Conservation (phyloP, 495 filamentous ascomycete genomes). For the Annulohypoxylon stygium region DNA sequence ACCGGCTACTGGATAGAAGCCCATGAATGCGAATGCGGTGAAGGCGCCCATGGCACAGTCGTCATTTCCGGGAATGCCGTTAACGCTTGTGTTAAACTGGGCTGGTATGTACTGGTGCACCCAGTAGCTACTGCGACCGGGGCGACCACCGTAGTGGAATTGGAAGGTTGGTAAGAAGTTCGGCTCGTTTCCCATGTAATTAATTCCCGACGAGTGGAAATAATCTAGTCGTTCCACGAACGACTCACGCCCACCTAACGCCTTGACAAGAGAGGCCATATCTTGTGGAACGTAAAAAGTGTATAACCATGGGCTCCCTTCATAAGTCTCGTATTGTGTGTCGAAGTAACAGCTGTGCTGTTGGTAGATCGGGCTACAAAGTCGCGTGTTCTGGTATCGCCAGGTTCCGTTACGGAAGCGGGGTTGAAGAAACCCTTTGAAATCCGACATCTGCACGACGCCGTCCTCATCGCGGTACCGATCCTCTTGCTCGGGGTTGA, state of each 20-base stretch:
- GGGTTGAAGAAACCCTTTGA: slow-evolving; percentile 77
- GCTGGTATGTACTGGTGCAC: slow-evolving; percentile 75
- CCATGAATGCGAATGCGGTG: slow-evolving; percentile 75
- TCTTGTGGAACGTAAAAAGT: slow-evolving; percentile 79
- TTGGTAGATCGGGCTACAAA: slow-evolving; percentile 67
- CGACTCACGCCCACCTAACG: slow-evolving; percentile 68
- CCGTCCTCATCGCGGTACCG: slow-evolving; percentile 46
- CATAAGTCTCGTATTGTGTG: slow-evolving; percentile 76
- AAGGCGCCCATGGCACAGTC: slow-evolving; percentile 84
- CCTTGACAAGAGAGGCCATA: slow-evolving; percentile 69
- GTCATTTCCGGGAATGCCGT: slow-evolving; percentile 80
- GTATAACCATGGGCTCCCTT: slow-evolving; percentile 79
- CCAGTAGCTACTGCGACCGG: slow-evolving; percentile 71
- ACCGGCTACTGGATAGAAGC: slow-evolving; percentile 79
- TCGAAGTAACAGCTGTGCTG: slow-evolving; percentile 65
- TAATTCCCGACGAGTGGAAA: slow-evolving; percentile 72
- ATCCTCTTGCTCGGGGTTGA: slow-evolving; percentile 60
- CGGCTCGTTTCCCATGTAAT: slow-evolving; percentile 81
- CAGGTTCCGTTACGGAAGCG: slow-evolving; percentile 72
- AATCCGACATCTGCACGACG: slow-evolving; percentile 55
- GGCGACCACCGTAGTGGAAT: slow-evolving; percentile 79
- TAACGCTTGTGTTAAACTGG: slow-evolving; percentile 71
- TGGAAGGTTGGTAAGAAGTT: slow-evolving; percentile 78
- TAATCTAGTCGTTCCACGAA: slow-evolving; percentile 74
- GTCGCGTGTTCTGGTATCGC: slow-evolving; percentile 74